Percentiles rank a stretch among this genome's conserved stretches.
phyloP scores from a whole-genome alignment of 1,284 basidiomycete genomes.

The Cryptococcus depauperatus region DNA sequence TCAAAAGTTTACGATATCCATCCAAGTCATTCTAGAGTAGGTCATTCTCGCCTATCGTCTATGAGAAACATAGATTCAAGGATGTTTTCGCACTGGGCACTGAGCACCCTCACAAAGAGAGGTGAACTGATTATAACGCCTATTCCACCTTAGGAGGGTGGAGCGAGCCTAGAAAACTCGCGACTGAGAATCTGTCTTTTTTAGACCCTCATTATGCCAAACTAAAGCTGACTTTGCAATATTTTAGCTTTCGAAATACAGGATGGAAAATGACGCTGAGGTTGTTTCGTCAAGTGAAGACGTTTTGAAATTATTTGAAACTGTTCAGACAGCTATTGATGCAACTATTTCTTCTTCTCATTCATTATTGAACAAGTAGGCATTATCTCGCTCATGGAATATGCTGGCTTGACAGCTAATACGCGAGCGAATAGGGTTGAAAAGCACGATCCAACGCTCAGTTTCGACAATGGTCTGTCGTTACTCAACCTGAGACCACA shows the following conservation, averaged over 20 bases:
- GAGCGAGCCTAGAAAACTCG: constrained; percentile 50
- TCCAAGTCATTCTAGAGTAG: not conserved
- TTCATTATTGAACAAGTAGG: constrained; percentile 39
- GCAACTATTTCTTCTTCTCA: constrained; percentile 33
- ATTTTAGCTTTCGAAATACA: not conserved
- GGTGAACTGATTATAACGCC: constrained; percentile 39
- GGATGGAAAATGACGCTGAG: constrained; percentile 21
- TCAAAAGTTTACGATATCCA: not conserved
- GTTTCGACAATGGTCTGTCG: constrained; percentile 75
- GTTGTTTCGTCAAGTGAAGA: constrained; percentile 22
- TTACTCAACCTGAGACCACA: constrained; percentile 83
- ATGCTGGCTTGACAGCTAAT: not conserved
- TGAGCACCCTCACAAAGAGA: constrained; percentile 28
- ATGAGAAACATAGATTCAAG: constrained; percentile 11
- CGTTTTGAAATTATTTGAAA: constrained; percentile 31
- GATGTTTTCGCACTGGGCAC: constrained; percentile 47
- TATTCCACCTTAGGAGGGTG: constrained; percentile 39
- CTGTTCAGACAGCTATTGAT: constrained; percentile 35
- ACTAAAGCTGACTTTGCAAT: not conserved
- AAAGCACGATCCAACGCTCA: constrained; percentile 48
- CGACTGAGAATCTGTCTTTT: constrained; percentile 38
- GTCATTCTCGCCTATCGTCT: not conserved
- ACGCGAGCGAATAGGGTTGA: constrained; percentile 14
- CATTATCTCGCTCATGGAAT: not conserved
- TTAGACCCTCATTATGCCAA: not conserved